Evolutionary conservation across 768 basidiomycete genomes (phyloP), one percentile per base, ranked within the genome.

Genomic region (Boletus sp.): DNA sequence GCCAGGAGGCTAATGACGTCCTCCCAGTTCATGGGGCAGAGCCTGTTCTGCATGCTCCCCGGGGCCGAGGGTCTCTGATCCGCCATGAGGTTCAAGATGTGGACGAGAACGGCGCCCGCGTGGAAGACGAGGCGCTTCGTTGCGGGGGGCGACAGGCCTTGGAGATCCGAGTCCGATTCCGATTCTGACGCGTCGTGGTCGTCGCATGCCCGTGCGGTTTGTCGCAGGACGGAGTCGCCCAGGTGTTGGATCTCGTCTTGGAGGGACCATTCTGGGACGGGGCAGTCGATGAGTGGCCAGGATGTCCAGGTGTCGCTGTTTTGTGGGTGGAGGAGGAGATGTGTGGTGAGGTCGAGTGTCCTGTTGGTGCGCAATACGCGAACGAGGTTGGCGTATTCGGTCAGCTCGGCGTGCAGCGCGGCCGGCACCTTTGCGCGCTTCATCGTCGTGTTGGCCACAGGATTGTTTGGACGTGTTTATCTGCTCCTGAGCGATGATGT

Each of bases 211-310:
- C 36, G 47, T 24, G 10, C 62, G 52, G 30, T 24, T 17, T 58
- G 59, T 45, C 61, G 75, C 41, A 78, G 57, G 30, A 72, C 68
- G 12, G 75, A 68, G 18, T 76, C 70, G 6, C 78, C 77, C 32
- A 90, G 64, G 2, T 76, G 67, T 20, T 70, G 69, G 9, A 92
- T 77, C 70, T 92, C 90, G 60, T 92, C 90, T 47, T 84, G 78
- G 20, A 92, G 72, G 9, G 73, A 72, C 85, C 86, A 92, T 71
- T 90, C 84, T 1, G 90, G 89, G 9, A 81, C 73, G 24, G 78
- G 75, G 15, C 89, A 79, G 62, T 92, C 87, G 17, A 83, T 78
- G 50, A 91, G 78, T 1, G 90, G 90, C 90, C 90, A 92, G 7
- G 83, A 77, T 0, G 89, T 90, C 89, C 88, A 91, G 0, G 73